Evolutionary conservation across 1,284 basidiomycete species (phyloP), one percentile per base, ranked within the genome.

Genomic region (Tilletia walkeri): DNA sequence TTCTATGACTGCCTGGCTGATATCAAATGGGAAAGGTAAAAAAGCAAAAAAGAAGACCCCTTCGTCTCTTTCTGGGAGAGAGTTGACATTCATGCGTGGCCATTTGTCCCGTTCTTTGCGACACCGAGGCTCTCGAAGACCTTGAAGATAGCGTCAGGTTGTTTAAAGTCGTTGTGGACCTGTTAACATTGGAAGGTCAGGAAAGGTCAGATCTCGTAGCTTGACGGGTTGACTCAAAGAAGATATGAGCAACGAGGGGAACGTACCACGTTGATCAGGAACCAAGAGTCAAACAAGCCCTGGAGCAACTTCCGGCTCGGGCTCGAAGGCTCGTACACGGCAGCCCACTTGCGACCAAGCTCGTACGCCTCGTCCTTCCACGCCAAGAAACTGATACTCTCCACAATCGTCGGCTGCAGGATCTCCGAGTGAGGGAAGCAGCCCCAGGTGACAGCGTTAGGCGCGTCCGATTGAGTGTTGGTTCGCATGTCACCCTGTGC

Each of bases 401-500:
- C 96, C 45, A 99, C 96, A 75, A 99, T 95, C 24, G 96, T 99
- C 38, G 95, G 95, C 84, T 99, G 96, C 66, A 97, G 87, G 80
- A 99, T 94, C 86, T 99, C 96, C 84, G 93, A 20, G 72, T 82
- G 80, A 7, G 96, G 95, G 88, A 98, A 99, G 5, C 96, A 94
- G 76, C 95, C 96, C 96, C 95, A 99, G 0, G 96, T 99, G 63
- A 99, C 96, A 6, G 96, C 96, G 80, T 98, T 99, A 49, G 95
- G 94, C 7, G 94, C 92, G 47, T 95, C 92, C 0, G 91, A 91
- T 73, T 91, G 89, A 45, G 90, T 93, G 86, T 99, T 99, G 68
- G 95, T 97, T 69, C 90, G 88, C 78, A 98, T 88, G 82, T 98
- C 95, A 65, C 96, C 96, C 74, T 79, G 77, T 24, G 78, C 75